Conservation (phyloP, 2,329 filamentous ascomycete species). For the Talaromyces atroroseus region DNA sequence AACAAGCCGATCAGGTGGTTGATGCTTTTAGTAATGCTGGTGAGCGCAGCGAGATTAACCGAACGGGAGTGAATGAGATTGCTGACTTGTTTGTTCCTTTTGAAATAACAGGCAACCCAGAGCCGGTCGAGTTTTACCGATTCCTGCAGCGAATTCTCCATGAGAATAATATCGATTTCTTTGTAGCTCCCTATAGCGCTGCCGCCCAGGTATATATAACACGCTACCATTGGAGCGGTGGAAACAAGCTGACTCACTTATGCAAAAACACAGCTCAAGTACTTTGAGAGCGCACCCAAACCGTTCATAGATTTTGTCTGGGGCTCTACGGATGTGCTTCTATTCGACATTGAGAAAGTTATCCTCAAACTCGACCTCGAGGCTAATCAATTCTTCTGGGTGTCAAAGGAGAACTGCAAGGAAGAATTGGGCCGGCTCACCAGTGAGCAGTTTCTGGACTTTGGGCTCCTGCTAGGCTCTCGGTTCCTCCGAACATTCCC, state of each 20-base stretch:
- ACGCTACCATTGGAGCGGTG: background rate
- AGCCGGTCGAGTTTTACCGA: conserved; percentile 66
- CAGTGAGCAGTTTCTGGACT: conserved; percentile 75
- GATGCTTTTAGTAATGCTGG: conserved; percentile 78
- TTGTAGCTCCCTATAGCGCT: conserved; percentile 82
- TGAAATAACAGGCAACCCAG: conserved; percentile 56
- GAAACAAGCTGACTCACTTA: conserved; percentile 9
- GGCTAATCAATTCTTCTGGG: conserved; percentile 56
- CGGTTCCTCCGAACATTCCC: conserved; percentile 76
- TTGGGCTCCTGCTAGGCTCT: conserved; percentile 75
- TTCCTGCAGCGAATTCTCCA: conserved; percentile 70
- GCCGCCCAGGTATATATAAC: conserved; percentile 65
- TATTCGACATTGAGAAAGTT: conserved; percentile 76
- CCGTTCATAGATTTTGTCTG: conserved; percentile 69
- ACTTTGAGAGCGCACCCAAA: conserved; percentile 65
- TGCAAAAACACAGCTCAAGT: conserved; percentile 52
- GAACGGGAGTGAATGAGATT: conserved; percentile 13
- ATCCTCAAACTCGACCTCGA: conserved; percentile 57
- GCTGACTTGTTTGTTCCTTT: background rate
- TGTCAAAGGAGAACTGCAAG: conserved; percentile 64
- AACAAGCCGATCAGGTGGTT: conserved; percentile 74
- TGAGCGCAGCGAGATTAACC: conserved; percentile 34
- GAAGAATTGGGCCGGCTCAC: conserved; percentile 58
- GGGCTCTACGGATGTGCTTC: conserved; percentile 75
- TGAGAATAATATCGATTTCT: conserved; percentile 64